Percentiles rank a stretch among this genome's conserved stretches.
These are phyloP conservation scores for Limonium bicolor DNA, from an alignment of 148 eudicot species.

Conservation along the genomic window DNA sequence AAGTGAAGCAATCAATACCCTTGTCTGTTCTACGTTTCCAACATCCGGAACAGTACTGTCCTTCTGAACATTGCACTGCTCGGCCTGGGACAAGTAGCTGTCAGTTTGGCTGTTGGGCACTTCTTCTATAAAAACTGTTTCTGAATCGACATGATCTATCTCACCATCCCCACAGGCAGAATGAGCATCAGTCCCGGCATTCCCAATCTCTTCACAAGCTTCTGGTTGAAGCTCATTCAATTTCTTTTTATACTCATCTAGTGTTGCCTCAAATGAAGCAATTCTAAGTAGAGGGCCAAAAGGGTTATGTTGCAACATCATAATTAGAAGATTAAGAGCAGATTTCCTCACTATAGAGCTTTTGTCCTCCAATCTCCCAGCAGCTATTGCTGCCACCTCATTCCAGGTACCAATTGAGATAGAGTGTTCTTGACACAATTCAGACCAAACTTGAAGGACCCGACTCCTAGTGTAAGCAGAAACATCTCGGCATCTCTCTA, in stretches of 20 bases:
- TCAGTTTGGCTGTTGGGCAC: conserved; percentile 64
- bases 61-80: conserved; percentile 19
- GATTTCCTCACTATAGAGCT: conserved; percentile 89
- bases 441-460: conserved; percentile 95
- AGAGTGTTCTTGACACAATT: conserved; percentile 84
- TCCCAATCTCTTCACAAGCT: conserved; percentile 17
- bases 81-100: conserved; percentile 49
- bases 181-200: conserved; percentile 33
- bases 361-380: conserved; percentile 95
- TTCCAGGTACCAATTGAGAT: conserved; percentile 91
- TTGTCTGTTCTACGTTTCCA: conserved; percentile 91
- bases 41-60: conserved; percentile 75
- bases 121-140: conserved; percentile 16
- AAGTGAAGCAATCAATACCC: conserved; percentile 84
- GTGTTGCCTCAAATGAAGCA: conserved; percentile 77
- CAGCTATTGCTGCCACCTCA: conserved; percentile 78
- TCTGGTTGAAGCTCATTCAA: conserved; percentile 63
- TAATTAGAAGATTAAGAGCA: conserved; percentile 72
- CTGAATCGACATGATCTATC: conserved; percentile 25
- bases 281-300: conserved; percentile 92
- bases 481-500: conserved; percentile 88
- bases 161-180: conserved; percentile 37
- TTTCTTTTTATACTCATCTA: conserved; percentile 72
- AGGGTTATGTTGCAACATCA: conserved; percentile 95
- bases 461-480: conserved; percentile 95